These are phyloP conservation scores for Myxozyma melibiosi DNA, from an alignment of 805 yeast genomes.

Conservation along the genomic window DNA sequence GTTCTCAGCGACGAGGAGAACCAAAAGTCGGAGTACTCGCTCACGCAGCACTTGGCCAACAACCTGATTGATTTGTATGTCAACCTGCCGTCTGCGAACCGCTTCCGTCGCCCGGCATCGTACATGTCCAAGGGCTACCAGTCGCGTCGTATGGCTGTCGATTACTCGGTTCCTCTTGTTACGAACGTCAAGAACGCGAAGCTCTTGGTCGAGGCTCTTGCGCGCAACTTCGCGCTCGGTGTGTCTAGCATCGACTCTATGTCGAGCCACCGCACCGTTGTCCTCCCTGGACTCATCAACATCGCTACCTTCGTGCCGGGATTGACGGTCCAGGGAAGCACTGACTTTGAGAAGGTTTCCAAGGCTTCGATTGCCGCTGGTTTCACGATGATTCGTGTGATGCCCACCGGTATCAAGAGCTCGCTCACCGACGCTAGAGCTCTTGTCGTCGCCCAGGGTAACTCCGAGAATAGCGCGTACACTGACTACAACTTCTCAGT, in stretches of 20 bases:
- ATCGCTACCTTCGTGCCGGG: conserved; percentile 78
- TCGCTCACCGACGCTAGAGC: conserved; percentile 66
- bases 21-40: conserved; percentile 90
- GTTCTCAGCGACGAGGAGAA: conserved; percentile 52
- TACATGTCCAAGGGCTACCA: conserved; percentile 96
- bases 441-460: conserved; percentile 63
- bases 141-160: conserved; percentile 99
- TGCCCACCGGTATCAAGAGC: conserved; percentile 71
- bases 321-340: conserved; percentile 52
- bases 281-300: conserved; percentile 85
- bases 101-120: conserved; percentile 98
- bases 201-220: conserved; percentile 88
- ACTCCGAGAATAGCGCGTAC: conserved; percentile 61
- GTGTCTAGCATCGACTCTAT: conserved; percentile 83
- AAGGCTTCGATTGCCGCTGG: conserved; percentile 79
- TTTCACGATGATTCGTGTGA: conserved; percentile 79
- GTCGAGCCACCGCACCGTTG: conserved; percentile 80
- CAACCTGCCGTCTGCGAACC: conserved; percentile 93
- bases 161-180: conserved; percentile 94
- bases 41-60: conserved; percentile 94
- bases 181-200: conserved; percentile 98
- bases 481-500: conserved; percentile 82
- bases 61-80: conserved; percentile 94
- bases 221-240: conserved; percentile 53
- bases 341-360: conserved; percentile 67